A percentile compares a stretch with the other conserved stretches of the same genome.
phyloP scores from a whole-genome alignment of 208 protist species.

The Acanthamoeba divionensis region DNA sequence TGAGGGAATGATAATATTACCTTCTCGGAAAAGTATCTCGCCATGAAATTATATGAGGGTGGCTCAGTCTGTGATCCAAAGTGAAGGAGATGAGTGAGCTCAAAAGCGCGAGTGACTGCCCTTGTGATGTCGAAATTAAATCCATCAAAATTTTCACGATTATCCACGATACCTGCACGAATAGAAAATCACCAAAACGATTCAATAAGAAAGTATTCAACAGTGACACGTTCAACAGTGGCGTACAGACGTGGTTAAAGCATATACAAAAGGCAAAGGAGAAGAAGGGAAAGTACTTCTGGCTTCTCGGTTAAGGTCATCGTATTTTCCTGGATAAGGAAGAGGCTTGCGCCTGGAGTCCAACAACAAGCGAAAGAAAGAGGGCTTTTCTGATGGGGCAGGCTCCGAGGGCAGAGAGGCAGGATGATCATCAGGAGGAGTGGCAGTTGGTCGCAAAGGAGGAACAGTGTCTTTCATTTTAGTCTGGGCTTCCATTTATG shows the following conservation, averaged over 20 bases:
- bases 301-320: not conserved
- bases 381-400: too few relatives aligned
- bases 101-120: not conserved
- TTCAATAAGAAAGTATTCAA: too few relatives aligned
- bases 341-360: not conserved
- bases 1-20: too few relatives aligned
- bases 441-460: too few relatives aligned
- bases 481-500: too few relatives aligned
- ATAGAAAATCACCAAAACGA: too few relatives aligned
- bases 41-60: not conserved
- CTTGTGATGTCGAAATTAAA: not conserved
- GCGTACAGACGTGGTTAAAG: not conserved
- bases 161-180: not conserved
- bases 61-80: not conserved
- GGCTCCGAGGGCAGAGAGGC: too few relatives aligned
- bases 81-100: not conserved
- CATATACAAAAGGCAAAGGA: not conserved
- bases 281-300: not conserved
- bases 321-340: not conserved
- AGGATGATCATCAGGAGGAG: too few relatives aligned
- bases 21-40: slow-evolving; percentile 1
- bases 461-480: too few relatives aligned
- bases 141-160: not conserved
- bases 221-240: too few relatives aligned
- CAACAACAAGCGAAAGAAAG: too few relatives aligned